Evolutionary conservation across 768 basidiomycete genomes (phyloP), one percentile per base, ranked within the genome.

Genomic region (Pleurotus ostreatus): DNA sequence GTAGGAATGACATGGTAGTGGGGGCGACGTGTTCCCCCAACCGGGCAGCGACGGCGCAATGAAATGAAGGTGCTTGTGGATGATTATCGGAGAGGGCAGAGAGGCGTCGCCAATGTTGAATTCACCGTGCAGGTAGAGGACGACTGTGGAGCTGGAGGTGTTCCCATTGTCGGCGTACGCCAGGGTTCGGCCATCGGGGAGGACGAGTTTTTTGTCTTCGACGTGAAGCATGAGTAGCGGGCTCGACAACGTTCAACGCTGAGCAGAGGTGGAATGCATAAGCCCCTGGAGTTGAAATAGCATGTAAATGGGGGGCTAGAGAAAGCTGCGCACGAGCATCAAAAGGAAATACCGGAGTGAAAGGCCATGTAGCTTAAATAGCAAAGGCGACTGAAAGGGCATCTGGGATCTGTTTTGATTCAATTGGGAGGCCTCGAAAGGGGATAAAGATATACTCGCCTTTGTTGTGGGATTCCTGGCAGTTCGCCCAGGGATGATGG

Each of bases 141-240:
- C 65, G 20, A 85, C 65, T 12, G 70, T 70, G 1, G 68, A 66
- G 66, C 81, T 83, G 23, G 75, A 73, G 1, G 74, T 66, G 58
- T 82, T 75, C 4, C 84, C 84, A 7, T 65, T 70, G 22, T 79
- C 77, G n/a, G 74, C 74, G 57, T 84, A 85, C 2, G 81, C 83
- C 5, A 85, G 69, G 6, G 67, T 76, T 39, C 82, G 78, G 6
- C 78, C 80, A 49, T 74, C 74, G 12, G 71, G 61, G 5, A 78
- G 66, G 16, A 60, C 48, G 3, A 78, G 67, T 5, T 66, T 65
- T 63, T 76, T 75, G 60, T 78, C 75, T 51, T 70, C 62, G 39
- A 68, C 62, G 58, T 66, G 65, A 26, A 66, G 59, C 70, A 70
- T 71, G 60, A 34, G 30, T 34, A 34, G 56, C 37, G 44, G 57